A percentile compares a stretch with the other conserved stretches of the same genome.
Evolutionary conservation across 176 grass and related monocot genomes (phyloP).

Genomic region (Melocanna baccifera): DNA sequence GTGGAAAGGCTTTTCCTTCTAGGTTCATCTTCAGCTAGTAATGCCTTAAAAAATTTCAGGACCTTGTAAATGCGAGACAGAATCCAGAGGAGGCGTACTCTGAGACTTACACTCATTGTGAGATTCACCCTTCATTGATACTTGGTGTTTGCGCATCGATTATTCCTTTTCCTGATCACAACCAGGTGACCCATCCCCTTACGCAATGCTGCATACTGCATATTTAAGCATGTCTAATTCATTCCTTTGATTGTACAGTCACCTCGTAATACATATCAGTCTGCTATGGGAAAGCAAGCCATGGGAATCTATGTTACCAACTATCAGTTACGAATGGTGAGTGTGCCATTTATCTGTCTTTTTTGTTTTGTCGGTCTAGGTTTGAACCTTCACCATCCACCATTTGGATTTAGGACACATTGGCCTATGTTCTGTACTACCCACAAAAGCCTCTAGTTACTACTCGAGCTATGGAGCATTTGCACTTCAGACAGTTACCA

Average conservation of each 20-base stretch:
- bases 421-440: conserved; percentile 98
- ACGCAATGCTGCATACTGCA: neutral
- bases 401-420: conserved; percentile 68
- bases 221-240: conserved; percentile 24
- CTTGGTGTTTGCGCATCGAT: conserved; percentile 98
- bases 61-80: conserved; percentile 63
- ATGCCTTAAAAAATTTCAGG: conserved; percentile 55
- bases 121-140: conserved; percentile 96
- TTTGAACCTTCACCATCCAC: conserved; percentile 20
- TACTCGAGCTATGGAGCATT: conserved; percentile 98
- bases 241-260: conserved; percentile 54
- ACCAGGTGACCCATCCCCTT: conserved; percentile 66
- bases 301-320: conserved; percentile 99
- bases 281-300: conserved; percentile 99
- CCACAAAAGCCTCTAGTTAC: conserved; percentile 98
- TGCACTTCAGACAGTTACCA: conserved; percentile 95
- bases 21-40: conserved; percentile 31
- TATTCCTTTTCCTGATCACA: conserved; percentile 99
- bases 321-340: conserved; percentile 95
- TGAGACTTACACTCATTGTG: conserved; percentile 90
- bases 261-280: conserved; percentile 99
- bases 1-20: conserved; percentile 1
- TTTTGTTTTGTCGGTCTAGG: conserved; percentile 25
- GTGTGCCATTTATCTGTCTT: conserved; percentile 26
- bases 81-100: conserved; percentile 77